A percentile compares a stretch with the other conserved stretches of the same genome.
These are phyloP conservation scores for Monilinia polystroma DNA, from an alignment of 2,329 filamentous ascomycete genomes.

Conservation along the genomic window DNA sequence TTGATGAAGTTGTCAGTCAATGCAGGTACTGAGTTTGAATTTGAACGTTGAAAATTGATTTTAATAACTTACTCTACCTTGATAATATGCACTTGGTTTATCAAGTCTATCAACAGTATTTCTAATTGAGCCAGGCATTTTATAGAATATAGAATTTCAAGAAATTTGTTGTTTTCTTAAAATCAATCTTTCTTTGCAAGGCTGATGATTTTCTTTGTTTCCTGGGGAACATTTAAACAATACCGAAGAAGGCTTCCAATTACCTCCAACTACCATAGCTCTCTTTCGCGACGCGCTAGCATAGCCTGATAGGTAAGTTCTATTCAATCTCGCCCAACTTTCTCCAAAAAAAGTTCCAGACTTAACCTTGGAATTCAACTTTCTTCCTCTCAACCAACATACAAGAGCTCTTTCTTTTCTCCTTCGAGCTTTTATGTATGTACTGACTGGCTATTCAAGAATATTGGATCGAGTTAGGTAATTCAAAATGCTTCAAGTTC, in stretches of 20 bases:
- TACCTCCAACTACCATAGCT: not conserved
- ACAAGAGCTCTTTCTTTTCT: constrained; percentile 22
- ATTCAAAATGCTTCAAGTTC: constrained; percentile 75
- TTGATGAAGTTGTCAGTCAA: constrained; percentile 41
- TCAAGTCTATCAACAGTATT: constrained; percentile 90
- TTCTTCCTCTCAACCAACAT: constrained; percentile 24
- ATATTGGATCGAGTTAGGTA: constrained; percentile 26
- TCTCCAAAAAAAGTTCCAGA: constrained; percentile 28
- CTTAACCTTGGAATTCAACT: not conserved
- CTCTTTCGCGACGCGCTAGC: constrained; percentile 32
- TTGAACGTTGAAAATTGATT: constrained; percentile 5
- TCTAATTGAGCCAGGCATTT: constrained; percentile 43
- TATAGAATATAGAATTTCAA: not conserved
- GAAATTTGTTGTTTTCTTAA: constrained; percentile 13
- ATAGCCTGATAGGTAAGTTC: constrained; percentile 13
- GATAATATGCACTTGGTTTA: constrained; percentile 91
- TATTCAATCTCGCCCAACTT: constrained; percentile 20
- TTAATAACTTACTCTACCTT: constrained; percentile 63
- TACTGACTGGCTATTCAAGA: constrained; percentile 22
- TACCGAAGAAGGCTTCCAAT: constrained; percentile 9
- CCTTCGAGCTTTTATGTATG: constrained; percentile 16
- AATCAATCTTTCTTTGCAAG: constrained; percentile 7
- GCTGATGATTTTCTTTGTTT: constrained; percentile 24
- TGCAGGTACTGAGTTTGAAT: constrained; percentile 25
- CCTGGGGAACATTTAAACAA: constrained; percentile 18